Conservation (phyloP, 768 basidiomycete genomes). For the Suillus spraguei region DNA sequence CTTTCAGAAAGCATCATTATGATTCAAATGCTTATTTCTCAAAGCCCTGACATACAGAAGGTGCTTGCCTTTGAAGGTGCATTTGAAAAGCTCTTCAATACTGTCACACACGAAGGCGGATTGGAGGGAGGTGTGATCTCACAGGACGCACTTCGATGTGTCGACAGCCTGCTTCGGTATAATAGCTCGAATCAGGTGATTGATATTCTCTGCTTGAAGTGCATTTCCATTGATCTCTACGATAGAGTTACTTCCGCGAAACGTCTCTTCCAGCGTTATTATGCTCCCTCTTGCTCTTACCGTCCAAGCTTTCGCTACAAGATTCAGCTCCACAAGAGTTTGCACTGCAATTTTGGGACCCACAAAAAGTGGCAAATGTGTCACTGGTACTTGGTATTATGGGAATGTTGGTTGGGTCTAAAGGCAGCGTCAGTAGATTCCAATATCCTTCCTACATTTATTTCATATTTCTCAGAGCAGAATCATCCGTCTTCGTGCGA, state of each 20-base stretch:
- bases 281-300: conserved; percentile 71
- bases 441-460: conserved; percentile 11
- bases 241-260: conserved; percentile 94
- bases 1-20: conserved; percentile 78
- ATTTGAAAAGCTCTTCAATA: conserved; percentile 93
- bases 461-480: conserved; percentile 42
- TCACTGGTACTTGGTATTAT: conserved; percentile 81
- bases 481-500: conserved; percentile 61
- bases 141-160: conserved; percentile 82
- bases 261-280: conserved; percentile 71
- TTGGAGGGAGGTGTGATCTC: conserved; percentile 88
- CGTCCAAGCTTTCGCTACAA: conserved; percentile 57
- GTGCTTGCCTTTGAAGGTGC: conserved; percentile 95
- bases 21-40: conserved; percentile 77
- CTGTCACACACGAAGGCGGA: conserved; percentile 85
- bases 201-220: conserved; percentile 15
- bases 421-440: conserved; percentile 58
- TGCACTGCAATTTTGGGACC: conserved; percentile 95
- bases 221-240: conserved; percentile 19
- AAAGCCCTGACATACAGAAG: conserved; percentile 95
- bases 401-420: conserved; percentile 80
- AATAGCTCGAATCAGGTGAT: conserved; percentile 92
- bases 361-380: conserved; percentile 83
- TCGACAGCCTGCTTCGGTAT: conserved; percentile 86
- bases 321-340: conserved; percentile 82